phyloP scores from a whole-genome alignment of 805 yeast genomes.

The Kazachstania bromeliacearum region DNA sequence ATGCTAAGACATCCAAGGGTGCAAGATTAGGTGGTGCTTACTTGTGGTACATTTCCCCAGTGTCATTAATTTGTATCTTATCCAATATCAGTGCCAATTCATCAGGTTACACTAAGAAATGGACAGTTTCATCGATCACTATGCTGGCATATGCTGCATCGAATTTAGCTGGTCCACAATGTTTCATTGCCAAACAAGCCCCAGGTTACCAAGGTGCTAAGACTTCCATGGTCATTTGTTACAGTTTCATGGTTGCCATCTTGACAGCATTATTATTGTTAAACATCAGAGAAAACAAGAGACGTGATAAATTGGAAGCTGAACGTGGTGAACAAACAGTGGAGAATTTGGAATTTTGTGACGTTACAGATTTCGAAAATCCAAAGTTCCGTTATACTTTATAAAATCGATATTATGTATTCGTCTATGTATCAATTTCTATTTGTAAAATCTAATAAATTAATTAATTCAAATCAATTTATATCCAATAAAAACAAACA shows the following conservation, averaged over 20 bases:
- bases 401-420: conserved; percentile 2
- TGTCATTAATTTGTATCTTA: conserved; percentile 29
- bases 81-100: conserved; percentile 39
- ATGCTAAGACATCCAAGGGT: conserved; percentile 27
- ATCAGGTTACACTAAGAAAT: conserved; percentile 66
- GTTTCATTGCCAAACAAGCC: conserved; percentile 48
- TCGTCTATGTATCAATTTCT: too few relatives aligned
- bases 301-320: conserved; percentile 30
- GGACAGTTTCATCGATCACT: conserved; percentile 47
- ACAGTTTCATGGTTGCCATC: conserved; percentile 32
- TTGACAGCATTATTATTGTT: conserved; percentile 24
- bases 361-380: conserved; percentile 38
- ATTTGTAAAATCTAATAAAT: background rate
- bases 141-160: conserved; percentile 62
- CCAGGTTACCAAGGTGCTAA: conserved; percentile 53
- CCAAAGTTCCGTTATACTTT: conserved; percentile 32
- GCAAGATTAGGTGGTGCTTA: conserved; percentile 33
- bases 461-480: background rate
- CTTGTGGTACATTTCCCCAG: conserved; percentile 30
- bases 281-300: conserved; percentile 34
- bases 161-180: conserved; percentile 67
- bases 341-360: conserved; percentile 31
- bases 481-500: background rate
- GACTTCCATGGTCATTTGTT: conserved; percentile 41
- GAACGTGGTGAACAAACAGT: conserved; percentile 19